Conservation (phyloP, 306 rosid genomes). For the Cucumis sativus region Cucumber_9930_V3 NC_026658.2:9388501-9389000, state of each 20-base stretch:
- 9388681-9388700: neutral
- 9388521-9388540: constrained; percentile 6
- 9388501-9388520: neutral
- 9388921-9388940: constrained; percentile 82
- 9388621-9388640: constrained; percentile 32
- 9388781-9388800: neutral
- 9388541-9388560: constrained; percentile 90
- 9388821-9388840: neutral
- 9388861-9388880: neutral
- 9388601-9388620: constrained; percentile 51
- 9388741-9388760: neutral
- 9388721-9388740: neutral
- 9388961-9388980: constrained; percentile 52
- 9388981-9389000: constrained; percentile 48
- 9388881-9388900: constrained; percentile 24
- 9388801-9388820: neutral
- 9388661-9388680: neutral
- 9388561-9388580: constrained; percentile 57
- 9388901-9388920: constrained; percentile 79
- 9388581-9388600: constrained; percentile 64
- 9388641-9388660: constrained; percentile 3
- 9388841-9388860: neutral
- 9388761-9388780: neutral
- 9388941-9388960: constrained; percentile 41
- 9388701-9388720: neutral